These are phyloP conservation scores for Bimuria novae-zelandiae DNA, from an alignment of 2,329 filamentous ascomycete species.

Conservation along the genomic window DNA sequence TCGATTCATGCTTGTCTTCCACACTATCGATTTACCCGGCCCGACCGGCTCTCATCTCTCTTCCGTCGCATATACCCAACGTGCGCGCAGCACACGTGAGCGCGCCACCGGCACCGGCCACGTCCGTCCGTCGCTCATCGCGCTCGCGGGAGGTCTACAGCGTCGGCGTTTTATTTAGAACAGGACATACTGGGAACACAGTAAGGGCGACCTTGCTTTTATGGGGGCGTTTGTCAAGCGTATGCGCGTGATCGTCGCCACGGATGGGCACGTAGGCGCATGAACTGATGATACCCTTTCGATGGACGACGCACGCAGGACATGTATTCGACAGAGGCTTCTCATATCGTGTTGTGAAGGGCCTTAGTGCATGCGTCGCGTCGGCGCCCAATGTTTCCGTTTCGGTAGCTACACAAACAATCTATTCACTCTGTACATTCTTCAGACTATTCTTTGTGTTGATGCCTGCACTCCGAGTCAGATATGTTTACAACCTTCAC, in stretches of 20 bases:
- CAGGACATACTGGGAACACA: background rate
- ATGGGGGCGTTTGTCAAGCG: conserved; percentile 1
- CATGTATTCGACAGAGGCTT: background rate
- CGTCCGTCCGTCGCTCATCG: background rate
- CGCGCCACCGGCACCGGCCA: background rate
- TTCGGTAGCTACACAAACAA: no score
- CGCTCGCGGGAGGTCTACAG: background rate
- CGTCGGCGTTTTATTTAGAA: conserved; percentile 3
- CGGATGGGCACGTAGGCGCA: background rate
- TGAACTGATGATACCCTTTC: conserved; percentile 1
- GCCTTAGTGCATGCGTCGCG: no score
- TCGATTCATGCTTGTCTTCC: conserved; percentile 2
- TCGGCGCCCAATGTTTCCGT: no score
- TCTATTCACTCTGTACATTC: no score
- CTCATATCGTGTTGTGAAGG: background rate
- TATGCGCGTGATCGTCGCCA: background rate
- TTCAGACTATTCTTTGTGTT: no score
- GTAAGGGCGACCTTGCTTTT: background rate
- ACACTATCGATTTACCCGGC: conserved; percentile 4
- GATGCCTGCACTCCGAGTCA: no score
- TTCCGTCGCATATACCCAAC: conserved; percentile 2
- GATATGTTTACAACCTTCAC: no score
- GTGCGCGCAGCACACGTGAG: background rate
- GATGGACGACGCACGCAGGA: background rate
- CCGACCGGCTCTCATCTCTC: background rate